Conservation (phyloP, 352 stramenopile species). For the Globisporangium splendens region DNA sequence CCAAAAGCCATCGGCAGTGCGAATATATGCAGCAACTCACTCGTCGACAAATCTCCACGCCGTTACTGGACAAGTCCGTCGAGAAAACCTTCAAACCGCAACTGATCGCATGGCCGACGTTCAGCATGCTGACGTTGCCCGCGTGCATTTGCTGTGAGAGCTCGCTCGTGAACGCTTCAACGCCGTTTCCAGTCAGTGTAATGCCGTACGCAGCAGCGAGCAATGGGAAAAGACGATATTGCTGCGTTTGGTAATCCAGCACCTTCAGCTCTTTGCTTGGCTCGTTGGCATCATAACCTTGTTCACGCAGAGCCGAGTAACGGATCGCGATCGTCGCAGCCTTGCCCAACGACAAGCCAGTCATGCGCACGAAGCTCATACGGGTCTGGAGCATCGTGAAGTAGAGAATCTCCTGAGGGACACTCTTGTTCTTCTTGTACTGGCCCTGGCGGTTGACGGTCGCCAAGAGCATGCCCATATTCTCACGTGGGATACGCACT, state of each 20-base stretch:
- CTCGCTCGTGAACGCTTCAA: background rate
- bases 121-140: slow-evolving; percentile 2
- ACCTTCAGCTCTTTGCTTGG: slow-evolving; percentile 84
- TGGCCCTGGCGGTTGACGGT: slow-evolving; percentile 53
- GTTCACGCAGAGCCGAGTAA: slow-evolving; percentile 91
- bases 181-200: background rate
- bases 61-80: slow-evolving; percentile 14
- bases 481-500: slow-evolving; percentile 50
- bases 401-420: slow-evolving; percentile 61
- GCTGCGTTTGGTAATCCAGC: slow-evolving; percentile 94
- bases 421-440: slow-evolving; percentile 52
- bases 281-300: slow-evolving; percentile 73
- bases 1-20: too few species aligned
- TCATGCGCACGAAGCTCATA: slow-evolving; percentile 57
- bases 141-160: slow-evolving; percentile 3
- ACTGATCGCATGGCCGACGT: slow-evolving; percentile 1
- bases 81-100: slow-evolving; percentile 1
- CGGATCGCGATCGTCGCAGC: slow-evolving; percentile 91
- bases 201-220: slow-evolving; percentile 88
- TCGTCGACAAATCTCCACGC: slow-evolving; percentile 48
- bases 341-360: slow-evolving; percentile 65
- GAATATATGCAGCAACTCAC: slow-evolving; percentile 14
- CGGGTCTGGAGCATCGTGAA: slow-evolving; percentile 82
- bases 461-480: slow-evolving; percentile 56
- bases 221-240: slow-evolving; percentile 92